Evolutionary conservation across 805 yeast species (phyloP), one percentile per base, ranked within the genome.

Genomic region (Sungouiozyma ichnusensis): DNA sequence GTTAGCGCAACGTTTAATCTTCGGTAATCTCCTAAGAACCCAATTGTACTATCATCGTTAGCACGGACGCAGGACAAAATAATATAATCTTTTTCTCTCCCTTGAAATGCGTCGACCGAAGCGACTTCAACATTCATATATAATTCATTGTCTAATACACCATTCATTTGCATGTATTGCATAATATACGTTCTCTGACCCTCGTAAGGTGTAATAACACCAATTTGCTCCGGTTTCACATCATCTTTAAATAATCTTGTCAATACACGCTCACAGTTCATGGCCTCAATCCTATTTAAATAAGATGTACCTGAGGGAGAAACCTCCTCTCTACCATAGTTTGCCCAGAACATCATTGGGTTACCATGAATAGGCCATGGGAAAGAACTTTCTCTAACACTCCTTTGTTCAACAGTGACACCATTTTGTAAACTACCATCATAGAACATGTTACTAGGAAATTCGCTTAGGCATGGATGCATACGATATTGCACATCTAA

Each of bases 71-170:
- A 90, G 0, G 97, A 87, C 71, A 92, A 76, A 43, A 92, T 77
- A 48, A 92, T 85, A 40, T 94, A 77, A 50, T 92, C 97, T 61
- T 90, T 92, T 58, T 92, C 99, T 62, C 92, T 97, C 51, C 95
- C 97, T 66, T 87, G 99, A 62, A 88, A 92, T 0, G 97, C 98
- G 71, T 92, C 99, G 43, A 92, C 90, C n/a, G 94, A 83, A 5
- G 92, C 86, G 20, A 88, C 87, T 63, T 88, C 97, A 37, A 88
- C 82, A 40, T 75, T 78, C 39, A 69, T 60, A 57, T 85, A 85
- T 29, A 74, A 62, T 1, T 78, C 79, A 48, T 76, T 75, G 41
- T 79, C 81, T 56, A 81, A 57, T 0, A 85, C 64, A 24, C 88
- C 83, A 51, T 79, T 79, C 68, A 77, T 61, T 52, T 75, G 74